phyloP scores from a whole-genome alignment of 148 eudicot species.

The Nepenthes gracilis region DNA sequence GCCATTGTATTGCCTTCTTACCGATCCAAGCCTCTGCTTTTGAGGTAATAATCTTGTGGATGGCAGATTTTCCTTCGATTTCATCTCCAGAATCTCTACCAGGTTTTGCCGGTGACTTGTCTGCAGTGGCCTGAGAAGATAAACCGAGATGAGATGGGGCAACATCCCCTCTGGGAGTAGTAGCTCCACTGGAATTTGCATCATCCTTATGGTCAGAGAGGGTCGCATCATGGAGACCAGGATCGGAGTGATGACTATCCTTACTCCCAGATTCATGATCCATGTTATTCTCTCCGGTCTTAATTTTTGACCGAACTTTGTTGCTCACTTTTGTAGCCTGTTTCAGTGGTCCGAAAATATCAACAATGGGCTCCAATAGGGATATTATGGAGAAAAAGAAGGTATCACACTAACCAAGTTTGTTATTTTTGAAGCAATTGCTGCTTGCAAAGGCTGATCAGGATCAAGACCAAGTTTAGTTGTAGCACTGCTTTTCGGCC shows the following conservation, averaged over 20 bases:
- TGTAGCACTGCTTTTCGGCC: slow-evolving; percentile 35
- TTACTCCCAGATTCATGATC: slow-evolving; percentile 65
- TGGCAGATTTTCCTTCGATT: slow-evolving; percentile 46
- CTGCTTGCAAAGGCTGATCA: slow-evolving; percentile 83
- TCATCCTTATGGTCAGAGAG: slow-evolving; percentile 62
- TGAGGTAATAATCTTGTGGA: slow-evolving; percentile 60
- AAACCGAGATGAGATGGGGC: slow-evolving; percentile 43
- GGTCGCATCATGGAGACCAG: slow-evolving; percentile 29
- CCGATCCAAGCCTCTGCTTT: slow-evolving; percentile 91
- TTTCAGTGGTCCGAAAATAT: slow-evolving; percentile 16
- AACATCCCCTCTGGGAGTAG: slow-evolving; percentile 69
- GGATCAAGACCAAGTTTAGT: slow-evolving; percentile 83
- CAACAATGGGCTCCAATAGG: slow-evolving; percentile 13
- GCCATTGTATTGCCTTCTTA: slow-evolving; percentile 72
- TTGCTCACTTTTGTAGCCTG: slow-evolving; percentile 90
- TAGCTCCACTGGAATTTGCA: slow-evolving; percentile 73
- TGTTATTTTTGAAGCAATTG: slow-evolving; percentile 78
- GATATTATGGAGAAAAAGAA: slow-evolving; percentile 8
- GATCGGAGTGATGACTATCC: slow-evolving; percentile 65
- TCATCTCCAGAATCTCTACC: slow-evolving; percentile 52
- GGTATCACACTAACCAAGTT: slow-evolving; percentile 51
- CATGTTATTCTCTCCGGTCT: slow-evolving; percentile 42
- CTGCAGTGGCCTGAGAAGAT: slow-evolving; percentile 31
- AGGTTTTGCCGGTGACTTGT: slow-evolving; percentile 27
- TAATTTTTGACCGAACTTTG: slow-evolving; percentile 85